Base-by-base conservation (phyloP, 306 rosid genomes). In the Glycine soja region DNA sequence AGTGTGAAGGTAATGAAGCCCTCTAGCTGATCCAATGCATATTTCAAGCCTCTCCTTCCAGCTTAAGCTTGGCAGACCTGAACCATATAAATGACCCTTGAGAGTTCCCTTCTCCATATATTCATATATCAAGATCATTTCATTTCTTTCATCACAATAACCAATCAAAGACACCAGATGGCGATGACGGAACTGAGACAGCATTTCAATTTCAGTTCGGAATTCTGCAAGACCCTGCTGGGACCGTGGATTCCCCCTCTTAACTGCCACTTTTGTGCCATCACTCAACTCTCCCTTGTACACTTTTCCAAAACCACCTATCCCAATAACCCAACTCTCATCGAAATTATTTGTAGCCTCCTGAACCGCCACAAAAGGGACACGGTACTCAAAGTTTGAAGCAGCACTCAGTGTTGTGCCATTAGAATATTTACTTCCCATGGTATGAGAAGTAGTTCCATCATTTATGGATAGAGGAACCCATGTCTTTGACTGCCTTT, bases 1-100 rank as follows among this genome's bases (percentile, higher is more conserved):
- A 5, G 97, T 94, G 84, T 92, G 98, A 82, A 94, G 97, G 90
- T 94, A 92, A 81, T 94, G 98, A 16, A 94, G 97, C 66, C 98
- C 98, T 82, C 97, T 83, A 18, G 98, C 98, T 7, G 98, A 12
- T 76, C 98, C 98, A 70, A 94, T 88, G 89, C 98, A 94, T 47
- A 90, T 82, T 58, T 94, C 94, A 52, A 94, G 96, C 78, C 98
- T 90, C 81, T 90, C 82, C 88, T 91, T 91, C 98, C 98, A 94
- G 54, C 92, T 88, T 72, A 94, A 65, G 86, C 92, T 90, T 4
- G 93, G 94, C 59, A 88, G 67, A 64, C 84, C 92, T 0, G 86
- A 80, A 80, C 98, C 98, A 14, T 94, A 92, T n/a, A 94, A 88
- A 87, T 92, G 98, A 79, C 94, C 57, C 87, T 94, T 94, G 81